Evolutionary conservation across 1,284 basidiomycete species (phyloP).

Genomic region (Ganoderma resinaceum): DNA sequence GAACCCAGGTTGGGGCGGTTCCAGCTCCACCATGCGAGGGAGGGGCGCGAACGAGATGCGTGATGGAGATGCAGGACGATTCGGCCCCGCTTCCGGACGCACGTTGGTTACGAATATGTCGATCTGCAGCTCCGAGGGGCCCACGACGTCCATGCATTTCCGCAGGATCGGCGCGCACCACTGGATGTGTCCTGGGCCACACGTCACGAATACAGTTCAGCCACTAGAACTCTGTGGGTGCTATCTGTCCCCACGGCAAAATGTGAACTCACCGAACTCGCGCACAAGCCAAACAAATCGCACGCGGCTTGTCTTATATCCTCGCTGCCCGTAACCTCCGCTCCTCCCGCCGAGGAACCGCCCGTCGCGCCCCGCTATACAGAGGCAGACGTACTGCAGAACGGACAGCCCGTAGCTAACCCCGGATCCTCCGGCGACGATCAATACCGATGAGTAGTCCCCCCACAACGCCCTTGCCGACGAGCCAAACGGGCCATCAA

Average conservation of each 20-base stretch:
- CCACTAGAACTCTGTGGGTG: background rate
- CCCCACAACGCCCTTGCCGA: slow-evolving; percentile 72
- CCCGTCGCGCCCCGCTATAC: slow-evolving; percentile 63
- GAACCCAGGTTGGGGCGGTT: slow-evolving; percentile 53
- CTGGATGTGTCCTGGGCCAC: slow-evolving; percentile 73
- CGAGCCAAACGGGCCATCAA: slow-evolving; percentile 87
- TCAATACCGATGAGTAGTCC: slow-evolving; percentile 66
- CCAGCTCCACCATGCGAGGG: slow-evolving; percentile 37
- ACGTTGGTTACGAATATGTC: slow-evolving; percentile 84
- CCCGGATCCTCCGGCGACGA: slow-evolving; percentile 84
- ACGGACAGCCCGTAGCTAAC: slow-evolving; percentile 80
- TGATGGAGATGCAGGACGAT: slow-evolving; percentile 8
- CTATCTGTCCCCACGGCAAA: background rate
- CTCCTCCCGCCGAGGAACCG: slow-evolving; percentile 49
- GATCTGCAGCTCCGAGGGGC: slow-evolving; percentile 66
- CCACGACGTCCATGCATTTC: slow-evolving; percentile 71
- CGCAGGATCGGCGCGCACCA: slow-evolving; percentile 82
- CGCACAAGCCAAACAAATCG: slow-evolving; percentile 88
- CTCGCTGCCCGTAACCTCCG: slow-evolving; percentile 51
- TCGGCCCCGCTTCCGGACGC: slow-evolving; percentile 32
- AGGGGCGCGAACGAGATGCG: slow-evolving; percentile 19
- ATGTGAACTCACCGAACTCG: slow-evolving; percentile 79
- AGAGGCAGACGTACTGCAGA: slow-evolving; percentile 73
- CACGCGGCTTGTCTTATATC: slow-evolving; percentile 63
- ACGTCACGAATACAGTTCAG: slow-evolving; percentile 1